These are phyloP conservation scores for Irpex sp. DNA, from an alignment of 1,284 basidiomycete genomes.

Conservation along the genomic window DNA sequence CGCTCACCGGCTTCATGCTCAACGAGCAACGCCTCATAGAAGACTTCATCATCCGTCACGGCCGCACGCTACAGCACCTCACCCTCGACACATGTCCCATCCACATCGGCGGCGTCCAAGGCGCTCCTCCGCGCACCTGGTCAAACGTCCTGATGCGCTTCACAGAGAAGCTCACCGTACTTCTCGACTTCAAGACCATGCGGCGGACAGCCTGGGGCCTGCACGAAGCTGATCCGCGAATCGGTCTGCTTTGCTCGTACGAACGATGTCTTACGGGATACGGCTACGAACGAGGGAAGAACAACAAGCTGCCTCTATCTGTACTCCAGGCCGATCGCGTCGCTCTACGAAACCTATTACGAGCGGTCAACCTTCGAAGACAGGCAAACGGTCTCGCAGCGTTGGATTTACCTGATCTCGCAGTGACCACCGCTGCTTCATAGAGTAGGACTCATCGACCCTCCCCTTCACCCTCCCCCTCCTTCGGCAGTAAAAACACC, in stretches of 20 bases:
- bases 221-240: slow-evolving; percentile 7
- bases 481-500: slow-evolving; percentile 43
- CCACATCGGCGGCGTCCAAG: slow-evolving; percentile 5
- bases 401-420: slow-evolving; percentile 4
- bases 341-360: slow-evolving; percentile 11
- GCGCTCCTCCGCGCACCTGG: slow-evolving; percentile 13
- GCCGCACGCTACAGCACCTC: slow-evolving; percentile 12
- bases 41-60: slow-evolving; percentile 20
- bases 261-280: slow-evolving; percentile 13
- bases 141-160: slow-evolving; percentile 15
- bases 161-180: slow-evolving; percentile 12
- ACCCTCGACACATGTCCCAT: slow-evolving; percentile 22
- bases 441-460: background rate
- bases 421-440: background rate
- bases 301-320: slow-evolving; percentile 3
- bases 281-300: slow-evolving; percentile 12
- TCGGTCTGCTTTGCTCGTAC: slow-evolving; percentile 14
- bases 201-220: slow-evolving; percentile 16
- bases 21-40: slow-evolving; percentile 13
- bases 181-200: slow-evolving; percentile 13
- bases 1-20: slow-evolving; percentile 17
- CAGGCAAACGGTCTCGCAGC: background rate
- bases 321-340: slow-evolving; percentile 11
- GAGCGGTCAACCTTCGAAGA: slow-evolving; percentile 5
- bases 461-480: background rate